Evolutionary conservation across 1,284 basidiomycete species (phyloP), one percentile per base, ranked within the genome.

Genomic region (Boletus holoroseus): DNA sequence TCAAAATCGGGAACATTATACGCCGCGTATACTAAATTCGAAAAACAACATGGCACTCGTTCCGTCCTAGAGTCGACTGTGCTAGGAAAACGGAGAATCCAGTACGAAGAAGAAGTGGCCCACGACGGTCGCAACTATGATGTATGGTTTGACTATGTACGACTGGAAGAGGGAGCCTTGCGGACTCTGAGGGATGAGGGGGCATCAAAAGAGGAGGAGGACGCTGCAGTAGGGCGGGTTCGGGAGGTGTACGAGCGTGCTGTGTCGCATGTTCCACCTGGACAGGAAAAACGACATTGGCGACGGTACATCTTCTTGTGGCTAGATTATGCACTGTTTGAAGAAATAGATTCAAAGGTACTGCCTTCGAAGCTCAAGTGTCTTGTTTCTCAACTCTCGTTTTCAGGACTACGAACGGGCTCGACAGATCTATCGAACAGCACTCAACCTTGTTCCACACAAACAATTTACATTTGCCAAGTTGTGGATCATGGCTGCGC

Each of bases 391-490:
- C 26, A 57, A 44, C 22, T 4, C 18, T 52, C 3, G 51, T 28
- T 47, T 22, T 12, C 24, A 92, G 82, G 94, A 99, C 64, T 88
- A 83, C 58, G 76, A 78, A 28, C 85, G 95, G 6, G 78, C 91
- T 15, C 79, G 94, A 45, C 90, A 98, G 62, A 87, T 99, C 28
- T 98, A 95, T 73, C 88, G 93, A 69, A 94, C 93, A 0, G 92
- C 88, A 5, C 71, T 96, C 54, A 82, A 81, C 53, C 81, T 98
- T 22, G 85, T 98, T 1, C 95, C 96, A 0, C 96, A 99, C 71
- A 94, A 94, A 63, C 81, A 85, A 50, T 99, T 99, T 68, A 98
- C 96, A 0, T 99, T 99, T 61, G 92, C 95, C 12, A 99, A 99
- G 71, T 72, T 95, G 12, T 96, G 93, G 93, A 70, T 89, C 43